These are phyloP conservation scores for Odonthalia washingtoniensis DNA, from an alignment of 31 red algal species.

Conservation along the genomic window DNA sequence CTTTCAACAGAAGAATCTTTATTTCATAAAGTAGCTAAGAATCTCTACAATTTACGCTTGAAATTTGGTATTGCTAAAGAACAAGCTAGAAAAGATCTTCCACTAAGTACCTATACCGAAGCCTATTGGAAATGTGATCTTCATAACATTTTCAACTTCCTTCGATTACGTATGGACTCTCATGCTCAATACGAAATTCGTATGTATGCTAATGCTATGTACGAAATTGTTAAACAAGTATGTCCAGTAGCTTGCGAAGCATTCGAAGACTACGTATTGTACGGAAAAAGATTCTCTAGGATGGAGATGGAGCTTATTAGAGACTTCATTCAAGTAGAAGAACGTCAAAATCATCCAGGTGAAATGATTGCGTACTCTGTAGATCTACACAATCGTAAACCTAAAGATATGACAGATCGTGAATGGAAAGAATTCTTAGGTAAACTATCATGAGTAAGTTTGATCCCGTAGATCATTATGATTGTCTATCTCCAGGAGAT, in stretches of 20 bases:
- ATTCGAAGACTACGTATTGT: constrained; percentile 21
- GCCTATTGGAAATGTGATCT: constrained; percentile 29
- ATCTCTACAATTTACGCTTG: too few relatives aligned
- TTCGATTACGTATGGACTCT: constrained; percentile 24
- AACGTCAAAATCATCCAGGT: too few relatives aligned
- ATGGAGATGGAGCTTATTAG: constrained; percentile 9
- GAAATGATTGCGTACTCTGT: too few relatives aligned
- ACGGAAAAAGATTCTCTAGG: neutral
- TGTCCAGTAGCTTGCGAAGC: constrained; percentile 15
- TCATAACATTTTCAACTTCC: constrained; percentile 37
- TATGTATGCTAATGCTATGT: constrained; percentile 30
- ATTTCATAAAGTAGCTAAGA: neutral
- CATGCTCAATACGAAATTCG: constrained; percentile 38
- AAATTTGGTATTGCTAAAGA: constrained; percentile 28
- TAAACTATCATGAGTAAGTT: too few relatives aligned
- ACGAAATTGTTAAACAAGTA: constrained; percentile 13
- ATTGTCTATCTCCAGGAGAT: too few relatives aligned
- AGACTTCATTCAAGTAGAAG: neutral
- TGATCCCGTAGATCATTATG: too few relatives aligned
- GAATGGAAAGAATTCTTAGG: too few relatives aligned
- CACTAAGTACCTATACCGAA: constrained; percentile 33
- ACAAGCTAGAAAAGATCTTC: neutral
- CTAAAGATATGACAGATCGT: too few relatives aligned
- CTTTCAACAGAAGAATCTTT: neutral
- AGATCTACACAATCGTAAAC: too few relatives aligned